Evolutionary conservation across 1,139 yeast genomes (phyloP), one percentile per base, ranked within the genome.

Genomic region (Blastobotrys petasosporus): DNA sequence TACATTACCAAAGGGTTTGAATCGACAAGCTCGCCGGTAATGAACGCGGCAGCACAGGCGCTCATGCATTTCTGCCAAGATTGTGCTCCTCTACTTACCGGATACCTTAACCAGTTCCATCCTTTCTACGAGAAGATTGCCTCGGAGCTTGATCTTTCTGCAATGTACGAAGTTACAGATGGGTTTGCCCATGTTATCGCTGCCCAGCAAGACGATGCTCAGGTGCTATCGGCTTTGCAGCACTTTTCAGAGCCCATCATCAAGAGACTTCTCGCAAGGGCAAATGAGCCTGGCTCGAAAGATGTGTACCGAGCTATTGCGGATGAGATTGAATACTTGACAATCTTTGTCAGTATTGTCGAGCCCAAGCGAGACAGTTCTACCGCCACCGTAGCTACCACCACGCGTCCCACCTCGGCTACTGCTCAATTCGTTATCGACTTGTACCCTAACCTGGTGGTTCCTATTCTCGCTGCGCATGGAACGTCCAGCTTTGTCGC

Each of bases 51-150:
- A 0, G 85, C 97, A 0, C 92, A 86, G 64, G 95, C 99, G 0
- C 74, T 94, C 58, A 87, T 87, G 90, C 90, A 81, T 61, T 86
- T 94, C 60, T 90, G 97, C 68, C 85, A 85, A 59, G 98, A 94
- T 65, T 94, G 98, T 60, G 76, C 94, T 0, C 47, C 67, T 12
- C 70, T 81, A 15, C 70, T 94, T 54, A 78, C 82, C 30, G 75
- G 77, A 46, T 85, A 78, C 61, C 70, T 88, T 57, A 90, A 82
- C 46, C 95, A 87, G 62, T 70, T 94, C 46, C 80, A 82, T 56
- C 73, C 79, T 52, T 80, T 92, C 53, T 92, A 86, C 64, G 78
- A 79, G 46, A 82, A 78, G 56, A 77, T 90, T 34, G 67, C 70
- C 33, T 64, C 66, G 12, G 55, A 61, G 15, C 68, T 88, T 39